Conservation (phyloP, 75 land plant genomes). For the Cupressus sempervirens region DNA sequence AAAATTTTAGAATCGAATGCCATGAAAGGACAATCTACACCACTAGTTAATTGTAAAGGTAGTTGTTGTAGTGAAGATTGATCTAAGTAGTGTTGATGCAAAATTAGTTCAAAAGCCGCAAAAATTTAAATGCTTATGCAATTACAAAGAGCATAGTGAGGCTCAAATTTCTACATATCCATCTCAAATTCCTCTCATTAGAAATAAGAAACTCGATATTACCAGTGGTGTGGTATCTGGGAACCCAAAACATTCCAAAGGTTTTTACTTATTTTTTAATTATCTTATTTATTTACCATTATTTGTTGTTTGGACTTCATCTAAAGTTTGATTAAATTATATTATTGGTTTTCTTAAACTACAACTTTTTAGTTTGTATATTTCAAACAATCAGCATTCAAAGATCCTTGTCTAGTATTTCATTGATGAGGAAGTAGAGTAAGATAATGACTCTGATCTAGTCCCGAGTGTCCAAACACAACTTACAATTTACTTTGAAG, state of each 20-base stretch:
- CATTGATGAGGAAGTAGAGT: conserved; percentile 97
- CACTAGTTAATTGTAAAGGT: conserved; percentile 15
- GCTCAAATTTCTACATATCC: not conserved
- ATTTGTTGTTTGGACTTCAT: not conserved
- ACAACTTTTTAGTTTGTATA: not conserved
- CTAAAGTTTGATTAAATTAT: not conserved
- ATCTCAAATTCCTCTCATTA: not conserved
- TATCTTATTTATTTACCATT: not conserved
- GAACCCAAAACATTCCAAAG: not conserved
- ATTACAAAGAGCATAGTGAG: conserved; percentile 20
- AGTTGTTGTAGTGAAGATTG: conserved; percentile 44
- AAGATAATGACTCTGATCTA: conserved; percentile 20
- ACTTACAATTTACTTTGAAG: not conserved
- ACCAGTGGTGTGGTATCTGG: not conserved
- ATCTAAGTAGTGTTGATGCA: conserved; percentile 30
- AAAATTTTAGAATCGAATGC: conserved; percentile 6
- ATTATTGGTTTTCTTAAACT: not conserved
- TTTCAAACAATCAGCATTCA: conserved; percentile 33
- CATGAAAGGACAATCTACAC: conserved; percentile 20
- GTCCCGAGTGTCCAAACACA: not conserved
- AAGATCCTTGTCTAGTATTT: conserved; percentile 27
- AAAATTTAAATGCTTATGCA: conserved; percentile 65
- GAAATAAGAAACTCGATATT: not conserved
- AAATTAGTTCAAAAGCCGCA: conserved; percentile 21
- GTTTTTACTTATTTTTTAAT: not conserved